Percentiles rank a stretch among this genome's conserved stretches.
phyloP scores from a whole-genome alignment of 2,329 filamentous ascomycete genomes.

The Lachnellula occidentalis region DNA sequence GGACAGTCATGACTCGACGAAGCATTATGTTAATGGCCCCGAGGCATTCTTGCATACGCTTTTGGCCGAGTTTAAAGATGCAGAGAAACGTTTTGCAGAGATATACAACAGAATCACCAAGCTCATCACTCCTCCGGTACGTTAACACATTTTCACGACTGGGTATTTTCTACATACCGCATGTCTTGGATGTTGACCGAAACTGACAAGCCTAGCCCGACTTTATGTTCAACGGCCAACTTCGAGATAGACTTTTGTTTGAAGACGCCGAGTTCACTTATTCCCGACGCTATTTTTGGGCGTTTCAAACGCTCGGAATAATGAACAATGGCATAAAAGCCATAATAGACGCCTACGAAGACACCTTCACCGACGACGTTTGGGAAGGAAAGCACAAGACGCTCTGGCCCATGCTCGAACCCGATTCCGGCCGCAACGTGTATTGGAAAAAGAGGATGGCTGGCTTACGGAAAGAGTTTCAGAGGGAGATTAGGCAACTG shows the following conservation, averaged over 20 bases:
- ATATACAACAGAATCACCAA: conserved; percentile 53
- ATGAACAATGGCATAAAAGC: conserved; percentile 55
- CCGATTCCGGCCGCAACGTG: conserved; percentile 38
- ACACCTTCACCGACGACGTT: conserved; percentile 53
- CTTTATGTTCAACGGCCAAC: conserved; percentile 52
- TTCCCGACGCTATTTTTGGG: conserved; percentile 58
- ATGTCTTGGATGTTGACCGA: neutral
- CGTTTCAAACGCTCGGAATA: conserved; percentile 54
- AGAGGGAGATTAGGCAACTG: conserved; percentile 40
- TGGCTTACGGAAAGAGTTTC: conserved; percentile 39
- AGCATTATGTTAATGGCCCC: conserved; percentile 54
- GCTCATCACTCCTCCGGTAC: conserved; percentile 52
- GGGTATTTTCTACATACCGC: neutral
- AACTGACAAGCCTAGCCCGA: conserved; percentile 32
- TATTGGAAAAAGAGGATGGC: conserved; percentile 45
- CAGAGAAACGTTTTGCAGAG: conserved; percentile 50
- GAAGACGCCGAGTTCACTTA: conserved; percentile 57
- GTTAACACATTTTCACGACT: neutral
- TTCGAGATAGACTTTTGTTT: conserved; percentile 54
- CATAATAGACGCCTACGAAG: conserved; percentile 51
- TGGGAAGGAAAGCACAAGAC: conserved; percentile 51
- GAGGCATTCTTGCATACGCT: conserved; percentile 56
- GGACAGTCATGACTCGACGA: conserved; percentile 47
- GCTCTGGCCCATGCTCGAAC: conserved; percentile 49
- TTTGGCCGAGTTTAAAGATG: conserved; percentile 55